A percentile compares a stretch with the other conserved stretches of the same genome.
These are phyloP conservation scores for Pleurostoma richardsiae DNA, from an alignment of 2,329 filamentous ascomycete genomes.

Conservation along the genomic window DNA sequence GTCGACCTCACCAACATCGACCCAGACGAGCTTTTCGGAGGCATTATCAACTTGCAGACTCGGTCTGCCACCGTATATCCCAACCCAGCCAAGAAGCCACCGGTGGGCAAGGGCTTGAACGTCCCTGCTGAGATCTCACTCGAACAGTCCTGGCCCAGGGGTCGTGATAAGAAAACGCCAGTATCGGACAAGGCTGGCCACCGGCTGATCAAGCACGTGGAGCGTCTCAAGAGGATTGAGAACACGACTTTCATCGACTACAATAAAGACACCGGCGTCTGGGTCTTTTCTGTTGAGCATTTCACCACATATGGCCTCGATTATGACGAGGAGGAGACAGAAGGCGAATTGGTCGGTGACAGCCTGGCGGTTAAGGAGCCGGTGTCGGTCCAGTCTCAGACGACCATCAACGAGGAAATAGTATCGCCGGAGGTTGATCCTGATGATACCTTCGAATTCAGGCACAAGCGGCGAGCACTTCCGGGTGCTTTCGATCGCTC, in stretches of 20 bases:
- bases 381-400: constrained; percentile 16
- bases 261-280: constrained; percentile 72
- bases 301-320: constrained; percentile 94
- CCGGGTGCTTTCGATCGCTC: constrained; percentile 78
- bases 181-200: constrained; percentile 55
- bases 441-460: constrained; percentile 56
- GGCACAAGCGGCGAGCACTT: constrained; percentile 43
- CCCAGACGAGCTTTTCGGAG: constrained; percentile 72
- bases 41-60: constrained; percentile 69
- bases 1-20: constrained; percentile 80
- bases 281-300: constrained; percentile 91
- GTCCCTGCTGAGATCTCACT: constrained; percentile 84
- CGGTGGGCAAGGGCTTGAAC: constrained; percentile 82
- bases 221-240: constrained; percentile 70
- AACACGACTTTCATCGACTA: constrained; percentile 83
- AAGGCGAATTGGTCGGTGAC: constrained; percentile 44
- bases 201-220: constrained; percentile 74
- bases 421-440: constrained; percentile 32
- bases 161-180: constrained; percentile 48
- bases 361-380: constrained; percentile 23
- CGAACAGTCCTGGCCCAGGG: constrained; percentile 88
- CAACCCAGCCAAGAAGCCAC: constrained; percentile 70
- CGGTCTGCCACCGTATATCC: constrained; percentile 88
- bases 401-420: constrained; percentile 13
- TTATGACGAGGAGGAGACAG: constrained; percentile 68